Conservation (phyloP, 108 stramenopile species). For the Cyclotella choctawhatcheeana region DNA sequence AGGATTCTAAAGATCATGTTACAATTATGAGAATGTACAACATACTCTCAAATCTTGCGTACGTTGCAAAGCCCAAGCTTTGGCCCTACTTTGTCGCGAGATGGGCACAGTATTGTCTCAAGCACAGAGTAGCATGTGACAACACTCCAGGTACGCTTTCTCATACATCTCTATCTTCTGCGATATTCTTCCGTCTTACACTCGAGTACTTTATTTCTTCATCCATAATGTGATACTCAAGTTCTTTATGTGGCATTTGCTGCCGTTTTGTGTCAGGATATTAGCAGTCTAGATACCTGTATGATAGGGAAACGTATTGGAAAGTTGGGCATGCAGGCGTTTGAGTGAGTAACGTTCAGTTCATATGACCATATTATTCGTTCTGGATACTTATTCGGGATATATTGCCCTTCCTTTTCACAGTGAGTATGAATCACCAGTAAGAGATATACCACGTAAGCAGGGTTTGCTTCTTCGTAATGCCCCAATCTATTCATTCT, state of each 20-base stretch:
- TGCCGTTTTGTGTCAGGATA: background rate
- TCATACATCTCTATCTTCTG: too few relatives aligned
- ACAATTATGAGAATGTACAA: background rate
- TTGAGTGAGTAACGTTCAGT: background rate
- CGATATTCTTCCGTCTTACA: too few relatives aligned
- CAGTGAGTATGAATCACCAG: too few relatives aligned
- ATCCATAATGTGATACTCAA: background rate
- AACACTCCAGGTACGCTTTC: background rate
- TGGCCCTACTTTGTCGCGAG: background rate
- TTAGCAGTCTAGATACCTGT: background rate
- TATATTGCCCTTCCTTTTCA: too few relatives aligned
- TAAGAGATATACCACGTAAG: constrained; percentile 17
- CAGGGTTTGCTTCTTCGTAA: too few relatives aligned
- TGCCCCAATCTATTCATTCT: too few relatives aligned
- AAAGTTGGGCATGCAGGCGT: constrained; percentile 4
- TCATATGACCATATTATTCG: background rate
- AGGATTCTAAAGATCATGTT: background rate
- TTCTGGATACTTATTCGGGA: background rate
- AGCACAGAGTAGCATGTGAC: background rate
- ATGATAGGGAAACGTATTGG: background rate
- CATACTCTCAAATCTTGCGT: background rate
- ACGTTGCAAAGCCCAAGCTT: background rate
- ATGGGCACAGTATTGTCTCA: background rate
- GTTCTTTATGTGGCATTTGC: background rate
- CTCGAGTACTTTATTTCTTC: too few relatives aligned